phyloP scores from a whole-genome alignment of 2,329 filamentous ascomycete genomes.

The Verticillium albo-atrum region DNA sequence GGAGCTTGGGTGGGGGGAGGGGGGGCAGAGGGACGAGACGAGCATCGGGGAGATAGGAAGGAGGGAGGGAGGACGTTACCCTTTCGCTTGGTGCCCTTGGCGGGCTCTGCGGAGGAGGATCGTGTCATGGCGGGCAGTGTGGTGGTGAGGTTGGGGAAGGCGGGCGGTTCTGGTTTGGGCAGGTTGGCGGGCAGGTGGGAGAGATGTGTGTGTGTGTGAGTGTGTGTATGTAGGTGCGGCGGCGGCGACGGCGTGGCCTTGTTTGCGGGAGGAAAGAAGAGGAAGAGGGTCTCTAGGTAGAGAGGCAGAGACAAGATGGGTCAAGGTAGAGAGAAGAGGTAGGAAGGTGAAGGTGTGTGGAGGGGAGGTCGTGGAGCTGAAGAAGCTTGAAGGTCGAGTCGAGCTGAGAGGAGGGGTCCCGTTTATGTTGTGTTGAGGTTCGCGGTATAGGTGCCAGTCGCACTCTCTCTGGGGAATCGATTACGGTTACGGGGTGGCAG shows the following conservation, averaged over 20 bases:
- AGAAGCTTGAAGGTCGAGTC: constrained; percentile 5
- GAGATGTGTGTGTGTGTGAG: constrained; percentile 3
- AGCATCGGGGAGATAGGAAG: no score
- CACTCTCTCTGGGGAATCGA: not conserved
- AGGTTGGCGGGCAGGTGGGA: constrained; percentile 13
- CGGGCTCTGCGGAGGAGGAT: constrained; percentile 37
- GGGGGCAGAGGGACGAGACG: no score
- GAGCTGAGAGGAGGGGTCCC: constrained; percentile 2
- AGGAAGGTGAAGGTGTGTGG: constrained; percentile 1
- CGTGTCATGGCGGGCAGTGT: constrained; percentile 28
- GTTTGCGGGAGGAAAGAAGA: no score
- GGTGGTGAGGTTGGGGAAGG: constrained; percentile 5
- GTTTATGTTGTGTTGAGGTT: not conserved
- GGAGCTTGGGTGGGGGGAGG: not conserved
- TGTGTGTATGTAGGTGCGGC: no score
- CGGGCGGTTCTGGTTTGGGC: constrained; percentile 5
- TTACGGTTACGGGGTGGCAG: not conserved
- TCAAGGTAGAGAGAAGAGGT: not conserved
- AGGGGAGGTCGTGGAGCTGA: not conserved
- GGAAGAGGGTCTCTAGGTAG: not conserved
- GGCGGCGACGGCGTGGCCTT: no score
- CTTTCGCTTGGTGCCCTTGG: constrained; percentile 41
- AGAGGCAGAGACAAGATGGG: not conserved
- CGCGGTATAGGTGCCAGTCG: not conserved
- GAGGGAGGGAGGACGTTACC: constrained; percentile 23